A percentile compares a stretch with the other conserved stretches of the same genome.
Evolutionary conservation across 768 basidiomycete species (phyloP).

Genomic region (Chiua virens): DNA sequence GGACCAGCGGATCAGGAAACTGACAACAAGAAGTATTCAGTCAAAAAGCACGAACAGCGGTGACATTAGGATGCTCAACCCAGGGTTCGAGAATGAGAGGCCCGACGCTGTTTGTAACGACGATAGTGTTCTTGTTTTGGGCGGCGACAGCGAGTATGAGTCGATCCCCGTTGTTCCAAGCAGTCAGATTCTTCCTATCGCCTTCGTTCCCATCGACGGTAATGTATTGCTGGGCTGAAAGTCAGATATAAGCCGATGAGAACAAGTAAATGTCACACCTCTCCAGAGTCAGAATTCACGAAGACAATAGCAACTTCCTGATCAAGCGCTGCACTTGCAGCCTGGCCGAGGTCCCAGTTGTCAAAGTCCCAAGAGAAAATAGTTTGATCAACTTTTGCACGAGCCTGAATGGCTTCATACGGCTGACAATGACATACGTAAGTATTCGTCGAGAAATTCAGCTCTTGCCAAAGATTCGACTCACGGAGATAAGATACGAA

Average conservation of each 20-base stretch:
- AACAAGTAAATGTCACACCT: constrained; percentile 24
- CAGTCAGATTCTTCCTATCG: constrained; percentile 39
- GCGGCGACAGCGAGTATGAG: constrained; percentile 50
- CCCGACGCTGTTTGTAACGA: constrained; percentile 78
- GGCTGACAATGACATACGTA: constrained; percentile 42
- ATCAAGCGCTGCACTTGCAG: constrained; percentile 45
- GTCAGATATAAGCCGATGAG: neutral
- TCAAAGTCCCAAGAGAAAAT: constrained; percentile 69
- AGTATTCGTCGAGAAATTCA: neutral
- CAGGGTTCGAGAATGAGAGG: constrained; percentile 67
- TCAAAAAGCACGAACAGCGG: constrained; percentile 52
- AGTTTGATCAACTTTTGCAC: constrained; percentile 64
- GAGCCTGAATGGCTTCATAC: constrained; percentile 74
- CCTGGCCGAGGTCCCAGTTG: constrained; percentile 60
- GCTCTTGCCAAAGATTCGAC: constrained; percentile 17
- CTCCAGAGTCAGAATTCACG: too few relatives aligned
- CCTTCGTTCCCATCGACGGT: constrained; percentile 55
- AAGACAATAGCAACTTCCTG: constrained; percentile 80
- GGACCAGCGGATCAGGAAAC: constrained; percentile 17
- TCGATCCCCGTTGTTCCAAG: constrained; percentile 37
- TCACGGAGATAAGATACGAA: constrained; percentile 74
- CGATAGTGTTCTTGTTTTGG: constrained; percentile 84
- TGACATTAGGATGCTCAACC: constrained; percentile 74
- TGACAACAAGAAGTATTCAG: constrained; percentile 9
- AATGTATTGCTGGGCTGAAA: constrained; percentile 42